Evolutionary conservation across 2,329 filamentous ascomycete genomes (phyloP).

Genomic region (Aureobasidium sp.): DNA sequence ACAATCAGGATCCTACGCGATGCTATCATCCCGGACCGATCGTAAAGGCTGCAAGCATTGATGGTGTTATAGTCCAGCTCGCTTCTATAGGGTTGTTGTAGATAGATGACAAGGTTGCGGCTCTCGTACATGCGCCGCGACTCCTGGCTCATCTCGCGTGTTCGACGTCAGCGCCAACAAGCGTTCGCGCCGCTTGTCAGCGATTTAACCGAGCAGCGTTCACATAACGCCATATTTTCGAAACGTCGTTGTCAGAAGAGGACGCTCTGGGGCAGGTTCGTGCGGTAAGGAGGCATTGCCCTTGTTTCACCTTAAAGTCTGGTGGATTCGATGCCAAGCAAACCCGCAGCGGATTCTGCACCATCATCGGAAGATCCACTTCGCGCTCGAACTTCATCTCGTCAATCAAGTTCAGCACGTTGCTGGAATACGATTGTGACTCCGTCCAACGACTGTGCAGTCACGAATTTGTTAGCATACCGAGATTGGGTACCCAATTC

Average conservation of each 20-base stretch:
- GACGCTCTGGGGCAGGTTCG: constrained; percentile 3
- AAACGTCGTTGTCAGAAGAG: not conserved
- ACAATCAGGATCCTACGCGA: not conserved
- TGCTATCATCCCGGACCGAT: not conserved
- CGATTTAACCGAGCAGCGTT: constrained; percentile 2
- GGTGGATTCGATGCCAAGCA: constrained; percentile 1
- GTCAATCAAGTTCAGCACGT: not conserved
- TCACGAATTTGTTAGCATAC: not conserved
- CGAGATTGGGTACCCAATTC: not conserved
- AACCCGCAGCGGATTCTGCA: not conserved
- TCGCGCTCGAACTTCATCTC: constrained; percentile 6
- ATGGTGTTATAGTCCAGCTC: constrained; percentile 13
- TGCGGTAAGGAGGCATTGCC: not conserved
- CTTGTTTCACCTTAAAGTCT: constrained; percentile 7
- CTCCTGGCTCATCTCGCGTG: constrained; percentile 13
- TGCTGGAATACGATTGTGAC: not conserved
- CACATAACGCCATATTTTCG: constrained; percentile 9
- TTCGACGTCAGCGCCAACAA: not conserved
- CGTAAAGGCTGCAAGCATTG: not conserved
- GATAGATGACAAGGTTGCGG: constrained; percentile 12
- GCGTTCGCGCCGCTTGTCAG: not conserved
- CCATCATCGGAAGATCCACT: constrained; percentile 8
- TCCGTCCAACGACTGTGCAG: constrained; percentile 6
- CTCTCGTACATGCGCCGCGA: not conserved
- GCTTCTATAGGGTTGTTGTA: constrained; percentile 5